These are phyloP conservation scores for Phlebopus sp. DNA, from an alignment of 1,284 basidiomycete species.

Conservation along the genomic window DNA sequence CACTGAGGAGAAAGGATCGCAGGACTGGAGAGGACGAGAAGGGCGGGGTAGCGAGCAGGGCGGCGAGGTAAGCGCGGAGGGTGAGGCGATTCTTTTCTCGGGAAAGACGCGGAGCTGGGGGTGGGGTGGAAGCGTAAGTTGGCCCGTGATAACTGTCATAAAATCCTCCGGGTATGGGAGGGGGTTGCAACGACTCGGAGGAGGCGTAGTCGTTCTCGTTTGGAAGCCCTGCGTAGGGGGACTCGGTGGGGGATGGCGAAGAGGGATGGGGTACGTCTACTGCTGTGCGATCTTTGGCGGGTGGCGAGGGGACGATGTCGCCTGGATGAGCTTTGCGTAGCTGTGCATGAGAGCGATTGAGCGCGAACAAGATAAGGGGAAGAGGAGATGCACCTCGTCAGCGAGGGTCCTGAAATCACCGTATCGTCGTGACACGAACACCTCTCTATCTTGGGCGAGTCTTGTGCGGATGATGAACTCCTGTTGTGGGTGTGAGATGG, in stretches of 20 bases:
- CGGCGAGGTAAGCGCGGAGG: slow-evolving; percentile 86
- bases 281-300: slow-evolving; percentile 82
- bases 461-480: slow-evolving; percentile 95
- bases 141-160: neutral
- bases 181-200: slow-evolving; percentile 5
- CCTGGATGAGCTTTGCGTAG: slow-evolving; percentile 83
- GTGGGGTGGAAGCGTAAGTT: neutral
- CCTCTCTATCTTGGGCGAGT: slow-evolving; percentile 67
- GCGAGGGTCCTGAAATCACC: slow-evolving; percentile 91
- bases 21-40: slow-evolving; percentile 86
- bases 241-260: neutral
- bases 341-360: slow-evolving; percentile 39
- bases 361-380: neutral
- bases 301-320: slow-evolving; percentile 74
- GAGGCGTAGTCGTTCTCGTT: neutral
- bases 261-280: slow-evolving; percentile 43
- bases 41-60: slow-evolving; percentile 70
- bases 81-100: slow-evolving; percentile 96
- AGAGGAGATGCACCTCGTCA: slow-evolving; percentile 59
- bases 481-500: slow-evolving; percentile 37
- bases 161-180: slow-evolving; percentile 7
- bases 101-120: slow-evolving; percentile 53
- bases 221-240: slow-evolving; percentile 2
- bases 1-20: slow-evolving; percentile 81
- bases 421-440: slow-evolving; percentile 90